These are phyloP conservation scores for Pezicula radicicola DNA, from an alignment of 2,329 filamentous ascomycete genomes.

Conservation along the genomic window DNA sequence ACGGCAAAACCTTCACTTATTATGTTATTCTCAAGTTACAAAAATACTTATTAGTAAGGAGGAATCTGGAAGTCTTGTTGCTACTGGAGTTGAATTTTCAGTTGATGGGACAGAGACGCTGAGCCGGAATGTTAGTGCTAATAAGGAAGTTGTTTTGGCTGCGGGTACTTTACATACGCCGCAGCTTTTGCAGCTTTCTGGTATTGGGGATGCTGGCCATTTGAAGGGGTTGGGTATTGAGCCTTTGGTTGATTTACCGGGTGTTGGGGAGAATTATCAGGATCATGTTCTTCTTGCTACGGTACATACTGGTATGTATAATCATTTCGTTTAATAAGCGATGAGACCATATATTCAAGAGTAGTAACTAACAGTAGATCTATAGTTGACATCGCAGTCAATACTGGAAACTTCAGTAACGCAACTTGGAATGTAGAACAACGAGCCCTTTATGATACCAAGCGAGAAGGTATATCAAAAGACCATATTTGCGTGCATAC, in stretches of 20 bases:
- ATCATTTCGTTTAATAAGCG: neutral
- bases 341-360: neutral
- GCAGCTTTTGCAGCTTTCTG: constrained; percentile 18
- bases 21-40: constrained; percentile 9
- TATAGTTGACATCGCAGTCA: constrained; percentile 2
- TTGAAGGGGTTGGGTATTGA: constrained; percentile 29
- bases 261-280: constrained; percentile 35
- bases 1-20: constrained; percentile 19
- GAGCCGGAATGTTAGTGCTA: constrained; percentile 11
- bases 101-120: neutral
- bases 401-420: constrained; percentile 10
- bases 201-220: constrained; percentile 23
- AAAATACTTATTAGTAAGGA: constrained; percentile 21
- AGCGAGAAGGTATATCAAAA: neutral
- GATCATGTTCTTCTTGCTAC: constrained; percentile 22
- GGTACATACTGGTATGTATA: constrained; percentile 4
- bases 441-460: constrained; percentile 4
- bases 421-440: constrained; percentile 6
- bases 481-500: too few relatives aligned
- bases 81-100: constrained; percentile 1
- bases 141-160: constrained; percentile 33
- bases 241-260: constrained; percentile 32
- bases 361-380: neutral
- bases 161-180: constrained; percentile 28
- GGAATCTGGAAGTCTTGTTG: neutral